Conservation (phyloP, 2,329 filamentous ascomycete genomes). For the Endocalyx cinctus region DNA sequence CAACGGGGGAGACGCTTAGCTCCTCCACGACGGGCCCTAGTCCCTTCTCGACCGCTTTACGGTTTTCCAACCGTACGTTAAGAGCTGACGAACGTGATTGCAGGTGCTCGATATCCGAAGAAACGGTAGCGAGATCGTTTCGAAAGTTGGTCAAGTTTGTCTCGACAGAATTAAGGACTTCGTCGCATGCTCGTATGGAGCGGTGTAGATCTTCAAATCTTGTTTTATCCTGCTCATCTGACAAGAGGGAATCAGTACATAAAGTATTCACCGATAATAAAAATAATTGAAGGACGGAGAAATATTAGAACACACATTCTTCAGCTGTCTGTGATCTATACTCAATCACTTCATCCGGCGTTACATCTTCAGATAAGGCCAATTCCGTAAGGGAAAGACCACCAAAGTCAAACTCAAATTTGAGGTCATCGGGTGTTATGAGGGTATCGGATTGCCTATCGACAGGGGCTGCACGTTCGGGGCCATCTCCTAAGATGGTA, state of each 20-base stretch:
- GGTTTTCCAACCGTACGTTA: constrained; percentile 81
- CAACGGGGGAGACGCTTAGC: constrained; percentile 77
- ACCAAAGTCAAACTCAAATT: constrained; percentile 71
- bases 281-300: too few species aligned
- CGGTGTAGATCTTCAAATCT: constrained; percentile 87
- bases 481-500: constrained; percentile 34
- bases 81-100: constrained; percentile 81
- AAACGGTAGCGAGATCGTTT: constrained; percentile 85
- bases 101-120: constrained; percentile 89
- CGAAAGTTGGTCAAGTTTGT: constrained; percentile 89
- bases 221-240: constrained; percentile 74
- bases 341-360: constrained; percentile 21
- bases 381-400: constrained; percentile 73
- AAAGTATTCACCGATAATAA: constrained; percentile 8
- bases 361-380: constrained; percentile 33
- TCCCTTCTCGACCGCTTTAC: constrained; percentile 82
- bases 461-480: constrained; percentile 5
- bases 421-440: constrained; percentile 49
- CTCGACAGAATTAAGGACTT: constrained; percentile 89
- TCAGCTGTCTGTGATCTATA: constrained; percentile 59
- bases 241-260: constrained; percentile 13
- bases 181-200: constrained; percentile 86
- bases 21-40: constrained; percentile 88
- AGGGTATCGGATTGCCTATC: constrained; percentile 9
- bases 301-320: constrained; percentile 65